Evolutionary conservation across 2,329 filamentous ascomycete genomes (phyloP).

Genomic region (Calonectria pseudoturangicola): DNA sequence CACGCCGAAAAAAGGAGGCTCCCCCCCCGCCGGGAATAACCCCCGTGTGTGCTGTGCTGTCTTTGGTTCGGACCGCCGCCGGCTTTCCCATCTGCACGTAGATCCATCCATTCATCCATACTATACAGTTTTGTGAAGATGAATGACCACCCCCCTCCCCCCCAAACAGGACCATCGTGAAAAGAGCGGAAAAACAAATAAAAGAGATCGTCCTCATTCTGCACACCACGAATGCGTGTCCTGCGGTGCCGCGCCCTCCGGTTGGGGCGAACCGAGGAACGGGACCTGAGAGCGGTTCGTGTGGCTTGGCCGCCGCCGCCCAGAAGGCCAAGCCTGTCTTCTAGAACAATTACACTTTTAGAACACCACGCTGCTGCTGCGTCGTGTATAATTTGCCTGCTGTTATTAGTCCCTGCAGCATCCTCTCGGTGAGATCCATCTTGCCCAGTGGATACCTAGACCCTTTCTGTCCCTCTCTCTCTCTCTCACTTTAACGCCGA

Average conservation of each 20-base stretch:
- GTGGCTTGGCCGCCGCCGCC: slow-evolving; percentile 2
- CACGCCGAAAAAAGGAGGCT: slow-evolving; percentile 7
- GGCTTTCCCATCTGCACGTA: neutral
- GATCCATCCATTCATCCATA: neutral
- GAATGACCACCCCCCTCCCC: too few species aligned
- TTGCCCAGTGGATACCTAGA: neutral
- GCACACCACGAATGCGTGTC: neutral
- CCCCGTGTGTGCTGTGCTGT: neutral
- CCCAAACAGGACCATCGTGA: neutral
- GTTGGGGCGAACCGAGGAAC: neutral
- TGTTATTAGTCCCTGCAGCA: too few species aligned
- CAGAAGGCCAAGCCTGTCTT: slow-evolving; percentile 10
- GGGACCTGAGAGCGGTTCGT: slow-evolving; percentile 2
- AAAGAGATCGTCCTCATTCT: neutral
- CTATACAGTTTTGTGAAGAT: neutral
- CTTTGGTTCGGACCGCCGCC: neutral
- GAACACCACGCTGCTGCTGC: neutral
- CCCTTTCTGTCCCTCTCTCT: neutral
- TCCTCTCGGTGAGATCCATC: neutral
- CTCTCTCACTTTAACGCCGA: neutral
- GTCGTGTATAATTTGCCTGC: too few species aligned
- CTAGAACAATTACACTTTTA: slow-evolving; percentile 12
- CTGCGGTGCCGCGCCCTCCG: neutral
- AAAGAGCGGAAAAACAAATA: slow-evolving; percentile 17
- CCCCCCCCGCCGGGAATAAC: slow-evolving; percentile 10